Percentiles rank a stretch among this genome's conserved stretches.
Conservation (phyloP, 331 rosid species). For the Acacia pycnantha region DNA sequence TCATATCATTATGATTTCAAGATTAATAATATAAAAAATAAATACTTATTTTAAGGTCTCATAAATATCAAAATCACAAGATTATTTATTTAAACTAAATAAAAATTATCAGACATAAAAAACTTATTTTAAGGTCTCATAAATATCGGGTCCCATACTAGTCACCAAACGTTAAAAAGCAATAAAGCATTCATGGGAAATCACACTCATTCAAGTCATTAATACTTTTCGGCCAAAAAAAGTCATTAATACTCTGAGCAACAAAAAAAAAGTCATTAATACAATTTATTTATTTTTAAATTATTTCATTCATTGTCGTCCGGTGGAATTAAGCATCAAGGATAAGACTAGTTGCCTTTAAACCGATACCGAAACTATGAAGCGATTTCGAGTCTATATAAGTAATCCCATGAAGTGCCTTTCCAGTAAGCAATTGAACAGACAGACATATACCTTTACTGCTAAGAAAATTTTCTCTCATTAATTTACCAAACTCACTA, state of each 20-base stretch:
- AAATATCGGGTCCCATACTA: background rate
- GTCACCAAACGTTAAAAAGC: background rate
- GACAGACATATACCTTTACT: conserved; percentile 15
- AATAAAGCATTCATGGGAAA: background rate
- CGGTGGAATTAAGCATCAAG: background rate
- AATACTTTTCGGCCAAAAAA: too few species aligned
- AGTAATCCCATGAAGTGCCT: conserved; percentile 33
- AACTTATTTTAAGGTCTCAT: background rate
- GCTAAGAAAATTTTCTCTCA: conserved; percentile 20
- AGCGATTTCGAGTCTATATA: conserved; percentile 24
- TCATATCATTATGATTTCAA: background rate
- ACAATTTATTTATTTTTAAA: background rate
- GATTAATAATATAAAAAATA: too few species aligned
- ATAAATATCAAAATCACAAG: background rate
- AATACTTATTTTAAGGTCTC: too few species aligned
- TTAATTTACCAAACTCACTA: background rate
- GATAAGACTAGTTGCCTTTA: too few species aligned
- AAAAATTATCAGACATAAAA: background rate
- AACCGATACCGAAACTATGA: background rate
- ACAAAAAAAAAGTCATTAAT: background rate
- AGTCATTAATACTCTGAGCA: too few species aligned
- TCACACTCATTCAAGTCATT: background rate
- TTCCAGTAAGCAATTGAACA: conserved; percentile 16
- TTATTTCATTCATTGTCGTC: background rate
- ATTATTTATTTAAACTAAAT: background rate